Evolutionary conservation across 2,329 filamentous ascomycete genomes (phyloP).

Genomic region (Cladosporium sp.): DNA sequence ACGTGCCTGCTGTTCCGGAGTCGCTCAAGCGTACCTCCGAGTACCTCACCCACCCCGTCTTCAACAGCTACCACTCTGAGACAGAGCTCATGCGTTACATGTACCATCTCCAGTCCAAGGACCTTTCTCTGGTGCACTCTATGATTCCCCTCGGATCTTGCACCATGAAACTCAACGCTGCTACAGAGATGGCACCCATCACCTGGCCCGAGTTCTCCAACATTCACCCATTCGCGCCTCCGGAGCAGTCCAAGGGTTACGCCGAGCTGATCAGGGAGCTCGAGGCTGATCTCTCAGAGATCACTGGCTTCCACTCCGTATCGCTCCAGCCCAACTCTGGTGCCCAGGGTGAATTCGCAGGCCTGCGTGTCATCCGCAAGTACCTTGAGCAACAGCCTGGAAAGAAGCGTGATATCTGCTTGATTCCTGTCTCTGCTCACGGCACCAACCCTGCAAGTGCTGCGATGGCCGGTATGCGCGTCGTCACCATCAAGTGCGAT

Average conservation of each 20-base stretch:
- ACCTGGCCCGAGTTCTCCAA: conserved; percentile 73
- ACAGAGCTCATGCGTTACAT: conserved; percentile 94
- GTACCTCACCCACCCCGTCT: conserved; percentile 87
- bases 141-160: conserved; percentile 98
- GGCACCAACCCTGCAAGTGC: conserved; percentile 95
- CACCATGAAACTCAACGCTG: conserved; percentile 97
- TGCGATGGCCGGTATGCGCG: conserved; percentile 93
- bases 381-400: conserved; percentile 69
- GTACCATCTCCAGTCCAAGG: conserved; percentile 88
- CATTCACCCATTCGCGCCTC: conserved; percentile 77
- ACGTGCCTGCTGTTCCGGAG: conserved; percentile 51
- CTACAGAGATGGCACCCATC: conserved; percentile 87
- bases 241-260: conserved; percentile 67
- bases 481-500: conserved; percentile 90
- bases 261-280: conserved; percentile 68
- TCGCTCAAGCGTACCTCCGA: conserved; percentile 67
- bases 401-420: conserved; percentile 81
- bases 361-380: conserved; percentile 82
- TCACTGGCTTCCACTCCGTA: conserved; percentile 87
- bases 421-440: conserved; percentile 93
- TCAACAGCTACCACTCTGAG: conserved; percentile 93
- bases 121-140: conserved; percentile 88
- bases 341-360: conserved; percentile 92
- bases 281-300: conserved; percentile 72
- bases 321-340: conserved; percentile 95